Conservation (phyloP, 345 rosid species). For the Anastatica hierochuntica region DNA sequence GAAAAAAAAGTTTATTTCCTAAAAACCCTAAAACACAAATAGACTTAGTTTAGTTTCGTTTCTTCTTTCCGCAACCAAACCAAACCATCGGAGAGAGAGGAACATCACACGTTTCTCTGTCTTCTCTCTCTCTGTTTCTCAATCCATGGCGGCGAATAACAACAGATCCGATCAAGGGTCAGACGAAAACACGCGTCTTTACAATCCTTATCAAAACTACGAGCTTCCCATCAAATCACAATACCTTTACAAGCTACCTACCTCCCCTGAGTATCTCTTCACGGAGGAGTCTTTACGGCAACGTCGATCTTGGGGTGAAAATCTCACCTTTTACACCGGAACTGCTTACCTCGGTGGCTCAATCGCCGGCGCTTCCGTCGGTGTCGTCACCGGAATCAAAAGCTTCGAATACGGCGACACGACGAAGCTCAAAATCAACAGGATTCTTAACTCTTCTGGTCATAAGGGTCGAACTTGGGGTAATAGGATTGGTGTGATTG, state of each 20-base stretch:
- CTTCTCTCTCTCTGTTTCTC: no score
- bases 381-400: slow-evolving; percentile 38
- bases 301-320: slow-evolving; percentile 97
- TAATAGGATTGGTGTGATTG: slow-evolving; percentile 57
- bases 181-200: no score
- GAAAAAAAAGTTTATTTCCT: no score
- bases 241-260: slow-evolving; percentile 62
- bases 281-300: slow-evolving; percentile 59
- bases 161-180: no score
- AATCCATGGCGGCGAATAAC: no score
- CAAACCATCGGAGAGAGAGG: no score
- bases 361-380: slow-evolving; percentile 44
- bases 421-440: slow-evolving; percentile 61
- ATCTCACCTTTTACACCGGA: slow-evolving; percentile 85
- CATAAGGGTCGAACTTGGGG: slow-evolving; percentile 72
- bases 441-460: slow-evolving; percentile 65
- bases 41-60: no score
- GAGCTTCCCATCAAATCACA: neutral
- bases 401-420: slow-evolving; percentile 68
- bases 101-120: no score
- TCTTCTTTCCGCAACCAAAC: no score
- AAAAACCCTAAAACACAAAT: no score
- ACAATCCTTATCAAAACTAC: no score
- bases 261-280: slow-evolving; percentile 80
- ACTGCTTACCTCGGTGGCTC: slow-evolving; percentile 59